Base-by-base conservation (phyloP, 108 stramenopile species). In the Stephanodiscus triporus region DNA sequence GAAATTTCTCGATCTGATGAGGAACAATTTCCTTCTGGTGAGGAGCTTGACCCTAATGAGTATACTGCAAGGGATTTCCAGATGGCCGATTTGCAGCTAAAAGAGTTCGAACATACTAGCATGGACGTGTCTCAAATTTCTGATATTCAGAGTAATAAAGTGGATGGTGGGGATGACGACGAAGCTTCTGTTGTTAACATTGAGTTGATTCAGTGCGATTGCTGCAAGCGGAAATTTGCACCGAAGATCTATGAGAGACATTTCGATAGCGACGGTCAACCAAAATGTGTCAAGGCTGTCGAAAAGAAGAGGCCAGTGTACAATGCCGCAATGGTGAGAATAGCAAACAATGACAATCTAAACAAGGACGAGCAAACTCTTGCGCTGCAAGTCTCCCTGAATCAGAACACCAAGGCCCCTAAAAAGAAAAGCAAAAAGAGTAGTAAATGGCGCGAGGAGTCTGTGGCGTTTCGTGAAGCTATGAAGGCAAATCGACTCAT, bases 231-330 rank as follows among this genome's bases (percentile, higher is more conserved):
- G 10, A 74, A 73, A 23, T 81, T 81, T 62, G 73, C 73, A 26
- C 80, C 80, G 37, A 81, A 74, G 58, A 54, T 81, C 1, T 81
- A 75, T 30, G 68, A 69, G 62, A 81, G 74, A 14, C 80, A 81
- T 63, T 74, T 81, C 29, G 80, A 72, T 49, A 55, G 43, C 37
- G 68, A 69, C 38, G 80, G 80, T n/a, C 47, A 73, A n/a, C 80
- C 80, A 38, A 81, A 81, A 51, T 81, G 80, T 63, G 63, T 17
- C 49, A 63, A 22, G 50, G 51, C 24, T n/a, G 6, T 42, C 34
- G 51, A 57, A 0, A 80, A 75, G 69, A 81, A 70, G 61, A 73
- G 80, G 26, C 50, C 73, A 42, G 73, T 74, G 19, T 81, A 70
- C 63, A 69, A 81, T 57, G 63, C 80, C 4, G 80, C 80, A 0